Percentiles rank a stretch among this genome's conserved stretches.
Evolutionary conservation across 345 rosid species (phyloP).

Genomic region (Garcia nutans): DNA sequence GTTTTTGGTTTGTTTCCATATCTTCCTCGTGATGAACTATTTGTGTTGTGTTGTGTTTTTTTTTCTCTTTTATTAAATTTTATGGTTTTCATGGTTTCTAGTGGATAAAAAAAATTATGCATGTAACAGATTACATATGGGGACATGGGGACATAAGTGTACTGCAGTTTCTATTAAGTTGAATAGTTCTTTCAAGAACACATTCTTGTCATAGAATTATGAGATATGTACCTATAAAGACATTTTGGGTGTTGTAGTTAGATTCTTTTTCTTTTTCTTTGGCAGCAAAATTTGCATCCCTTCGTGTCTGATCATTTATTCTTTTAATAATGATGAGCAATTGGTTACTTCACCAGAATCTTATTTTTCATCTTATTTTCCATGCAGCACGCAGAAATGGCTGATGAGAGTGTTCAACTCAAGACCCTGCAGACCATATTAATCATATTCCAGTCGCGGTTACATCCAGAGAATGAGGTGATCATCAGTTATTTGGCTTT

Average conservation of each 20-base stretch:
- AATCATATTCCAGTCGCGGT: slow-evolving; percentile 85
- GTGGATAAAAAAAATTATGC: background rate
- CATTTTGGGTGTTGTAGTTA: background rate
- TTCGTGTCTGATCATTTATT: background rate
- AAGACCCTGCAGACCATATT: slow-evolving; percentile 93
- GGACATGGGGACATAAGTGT: background rate
- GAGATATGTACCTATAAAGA: background rate
- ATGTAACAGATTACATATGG: no score
- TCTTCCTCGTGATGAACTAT: background rate
- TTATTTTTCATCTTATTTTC: slow-evolving; percentile 23
- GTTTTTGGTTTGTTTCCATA: background rate
- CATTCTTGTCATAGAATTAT: background rate
- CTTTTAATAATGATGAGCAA: background rate
- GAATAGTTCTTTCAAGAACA: background rate
- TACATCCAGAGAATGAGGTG: slow-evolving; percentile 92
- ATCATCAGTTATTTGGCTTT: slow-evolving; percentile 18
- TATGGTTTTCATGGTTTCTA: background rate
- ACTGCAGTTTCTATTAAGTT: background rate
- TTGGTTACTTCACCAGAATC: background rate
- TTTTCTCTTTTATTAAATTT: background rate
- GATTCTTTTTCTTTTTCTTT: background rate
- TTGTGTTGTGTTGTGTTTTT: background rate
- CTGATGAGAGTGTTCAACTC: slow-evolving; percentile 87
- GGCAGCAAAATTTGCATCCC: background rate
- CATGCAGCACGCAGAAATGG: slow-evolving; percentile 91